Conservation (phyloP, 2,329 filamentous ascomycete species). For the Myotisia sp. region DNA sequence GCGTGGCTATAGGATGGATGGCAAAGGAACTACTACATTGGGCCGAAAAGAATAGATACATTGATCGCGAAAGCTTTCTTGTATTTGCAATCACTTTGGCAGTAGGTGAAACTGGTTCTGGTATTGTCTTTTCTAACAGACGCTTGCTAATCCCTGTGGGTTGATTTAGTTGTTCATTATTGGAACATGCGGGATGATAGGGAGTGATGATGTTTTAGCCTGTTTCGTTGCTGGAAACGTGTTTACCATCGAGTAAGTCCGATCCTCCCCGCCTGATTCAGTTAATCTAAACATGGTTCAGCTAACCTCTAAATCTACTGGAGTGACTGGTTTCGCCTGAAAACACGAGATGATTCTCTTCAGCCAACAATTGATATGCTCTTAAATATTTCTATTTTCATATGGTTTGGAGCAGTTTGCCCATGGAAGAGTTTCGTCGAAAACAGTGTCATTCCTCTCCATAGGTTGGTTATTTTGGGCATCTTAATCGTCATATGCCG, state of each 20-base stretch:
- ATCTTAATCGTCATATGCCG: conserved; percentile 63
- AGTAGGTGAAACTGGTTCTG: conserved; percentile 29
- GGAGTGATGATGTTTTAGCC: conserved; percentile 77
- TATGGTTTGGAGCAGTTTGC: conserved; percentile 78
- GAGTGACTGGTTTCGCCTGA: conserved; percentile 74
- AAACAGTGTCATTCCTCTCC: conserved; percentile 57
- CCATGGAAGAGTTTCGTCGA: conserved; percentile 60
- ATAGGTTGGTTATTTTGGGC: conserved; percentile 58
- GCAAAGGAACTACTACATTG: conserved; percentile 72
- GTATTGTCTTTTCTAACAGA: background rate
- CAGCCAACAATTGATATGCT: conserved; percentile 93
- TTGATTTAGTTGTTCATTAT: conserved; percentile 55
- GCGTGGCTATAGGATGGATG: conserved; percentile 61
- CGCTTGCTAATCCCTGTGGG: background rate
- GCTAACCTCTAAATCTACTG: conserved; percentile 10
- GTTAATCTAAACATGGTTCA: background rate
- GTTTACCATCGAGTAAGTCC: conserved; percentile 65
- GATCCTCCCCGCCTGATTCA: background rate
- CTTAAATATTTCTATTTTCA: conserved; percentile 73
- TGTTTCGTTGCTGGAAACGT: conserved; percentile 86
- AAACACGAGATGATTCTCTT: conserved; percentile 80
- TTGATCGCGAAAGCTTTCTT: conserved; percentile 76
- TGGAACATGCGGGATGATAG: conserved; percentile 74
- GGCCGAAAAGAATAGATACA: conserved; percentile 65
- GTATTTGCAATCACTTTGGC: conserved; percentile 75